These are phyloP conservation scores for Arabidopsis hybrid DNA, from an alignment of 441 rosid species.

Conservation along the genomic window DNA sequence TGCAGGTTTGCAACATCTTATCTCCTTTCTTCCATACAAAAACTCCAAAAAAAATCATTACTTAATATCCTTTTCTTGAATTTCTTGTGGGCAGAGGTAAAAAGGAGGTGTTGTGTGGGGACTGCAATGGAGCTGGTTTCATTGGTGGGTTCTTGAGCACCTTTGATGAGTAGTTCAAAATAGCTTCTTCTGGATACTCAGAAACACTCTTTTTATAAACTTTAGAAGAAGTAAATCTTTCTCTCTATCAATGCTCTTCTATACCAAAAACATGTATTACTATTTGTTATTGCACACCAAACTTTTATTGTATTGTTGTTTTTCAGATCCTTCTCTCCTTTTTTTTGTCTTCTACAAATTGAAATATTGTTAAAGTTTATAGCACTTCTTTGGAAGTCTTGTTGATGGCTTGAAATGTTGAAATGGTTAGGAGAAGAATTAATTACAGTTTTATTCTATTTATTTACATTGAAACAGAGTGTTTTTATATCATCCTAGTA, in stretches of 20 bases:
- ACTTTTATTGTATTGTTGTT: slow-evolving; percentile 21
- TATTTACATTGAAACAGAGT: background rate
- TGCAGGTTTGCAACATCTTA: slow-evolving; percentile 67
- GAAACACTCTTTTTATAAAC: slow-evolving; percentile 20
- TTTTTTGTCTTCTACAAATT: background rate
- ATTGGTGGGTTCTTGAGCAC: slow-evolving; percentile 94
- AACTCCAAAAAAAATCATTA: background rate
- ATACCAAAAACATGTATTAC: slow-evolving; percentile 18
- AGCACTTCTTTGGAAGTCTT: background rate
- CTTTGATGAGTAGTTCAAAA: slow-evolving; percentile 54
- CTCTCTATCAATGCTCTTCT: slow-evolving; percentile 31
- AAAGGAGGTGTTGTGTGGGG: slow-evolving; percentile 80
- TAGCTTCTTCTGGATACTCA: slow-evolving; percentile 1
- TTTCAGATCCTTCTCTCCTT: background rate
- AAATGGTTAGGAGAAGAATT: background rate
- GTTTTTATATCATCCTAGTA: background rate
- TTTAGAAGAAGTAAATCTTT: slow-evolving; percentile 18
- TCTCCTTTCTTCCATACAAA: slow-evolving; percentile 1
- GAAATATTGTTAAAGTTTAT: slow-evolving; percentile 5
- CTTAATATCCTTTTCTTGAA: background rate
- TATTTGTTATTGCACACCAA: slow-evolving; percentile 29
- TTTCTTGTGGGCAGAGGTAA: slow-evolving; percentile 58
- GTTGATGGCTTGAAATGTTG: slow-evolving; percentile 4
- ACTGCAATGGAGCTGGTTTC: slow-evolving; percentile 95
- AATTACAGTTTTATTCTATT: background rate